Evolutionary conservation across 1,139 yeast species (phyloP).

Genomic region (Sugiyamaella japonica): DNA sequence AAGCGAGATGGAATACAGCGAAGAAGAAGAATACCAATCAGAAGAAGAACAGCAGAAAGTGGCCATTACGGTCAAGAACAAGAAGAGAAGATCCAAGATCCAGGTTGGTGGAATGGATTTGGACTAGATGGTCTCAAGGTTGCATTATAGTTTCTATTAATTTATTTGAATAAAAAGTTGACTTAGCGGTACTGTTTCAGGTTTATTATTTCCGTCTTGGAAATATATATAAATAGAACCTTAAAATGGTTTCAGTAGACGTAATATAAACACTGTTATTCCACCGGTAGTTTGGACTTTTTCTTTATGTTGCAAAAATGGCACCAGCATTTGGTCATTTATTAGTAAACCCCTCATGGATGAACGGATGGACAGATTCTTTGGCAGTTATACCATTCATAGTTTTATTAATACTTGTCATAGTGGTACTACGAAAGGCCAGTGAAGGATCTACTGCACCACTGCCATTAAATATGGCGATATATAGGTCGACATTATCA

Average conservation of each 20-base stretch:
- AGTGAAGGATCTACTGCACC: neutral
- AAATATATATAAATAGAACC: neutral
- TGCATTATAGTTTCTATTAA: conserved; percentile 4
- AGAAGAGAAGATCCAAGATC: conserved; percentile 33
- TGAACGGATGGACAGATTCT: neutral
- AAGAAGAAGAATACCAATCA: conserved; percentile 39
- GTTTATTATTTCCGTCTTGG: neutral
- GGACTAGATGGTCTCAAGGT: conserved; percentile 11
- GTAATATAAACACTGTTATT: no score
- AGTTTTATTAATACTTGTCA: neutral
- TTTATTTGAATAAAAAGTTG: neutral
- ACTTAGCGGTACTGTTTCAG: neutral
- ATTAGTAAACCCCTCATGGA: neutral
- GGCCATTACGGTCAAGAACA: conserved; percentile 72
- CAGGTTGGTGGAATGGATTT: conserved; percentile 17
- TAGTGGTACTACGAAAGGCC: neutral
- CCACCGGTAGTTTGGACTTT: no score
- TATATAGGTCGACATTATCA: neutral
- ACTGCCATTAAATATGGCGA: neutral
- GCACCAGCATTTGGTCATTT: neutral
- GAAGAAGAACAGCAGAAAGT: conserved; percentile 65
- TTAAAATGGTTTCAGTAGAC: neutral
- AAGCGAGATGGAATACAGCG: conserved; percentile 49
- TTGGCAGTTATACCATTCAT: conserved; percentile 4
- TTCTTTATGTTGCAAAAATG: neutral